phyloP scores from a whole-genome alignment of 345 rosid species.

The Gossypium herbaceum region DNA sequence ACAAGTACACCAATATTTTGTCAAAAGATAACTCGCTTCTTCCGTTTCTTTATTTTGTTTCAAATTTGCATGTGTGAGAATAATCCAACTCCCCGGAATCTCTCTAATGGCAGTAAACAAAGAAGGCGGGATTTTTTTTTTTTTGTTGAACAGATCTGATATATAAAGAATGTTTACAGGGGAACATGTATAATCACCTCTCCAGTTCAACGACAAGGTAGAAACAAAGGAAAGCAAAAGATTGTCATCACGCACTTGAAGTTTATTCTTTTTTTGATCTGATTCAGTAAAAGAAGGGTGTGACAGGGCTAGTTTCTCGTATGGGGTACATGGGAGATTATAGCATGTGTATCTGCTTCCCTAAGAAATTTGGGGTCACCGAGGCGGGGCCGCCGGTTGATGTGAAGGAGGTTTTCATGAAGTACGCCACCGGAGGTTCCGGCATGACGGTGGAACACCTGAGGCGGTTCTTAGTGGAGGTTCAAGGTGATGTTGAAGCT shows the following conservation, averaged over 20 bases:
- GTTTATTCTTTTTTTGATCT: neutral
- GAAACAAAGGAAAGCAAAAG: neutral
- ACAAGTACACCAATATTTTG: neutral
- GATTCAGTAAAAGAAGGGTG: no score
- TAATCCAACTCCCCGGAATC: neutral
- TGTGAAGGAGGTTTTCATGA: slow-evolving; percentile 48
- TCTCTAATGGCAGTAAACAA: neutral
- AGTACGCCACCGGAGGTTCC: slow-evolving; percentile 48
- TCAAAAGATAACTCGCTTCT: neutral
- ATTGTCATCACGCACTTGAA: no score
- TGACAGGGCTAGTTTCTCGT: neutral
- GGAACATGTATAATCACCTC: neutral
- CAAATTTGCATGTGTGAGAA: neutral
- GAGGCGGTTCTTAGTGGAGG: slow-evolving; percentile 47
- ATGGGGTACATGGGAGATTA: slow-evolving; percentile 51
- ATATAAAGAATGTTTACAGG: neutral
- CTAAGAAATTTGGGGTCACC: slow-evolving; percentile 55
- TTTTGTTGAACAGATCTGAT: neutral
- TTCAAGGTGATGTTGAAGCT: slow-evolving; percentile 36
- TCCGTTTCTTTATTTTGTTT: neutral
- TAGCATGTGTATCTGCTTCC: slow-evolving; percentile 62
- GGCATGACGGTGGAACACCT: slow-evolving; percentile 66
- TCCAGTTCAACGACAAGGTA: neutral
- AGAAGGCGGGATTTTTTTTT: neutral
- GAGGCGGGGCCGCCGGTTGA: slow-evolving; percentile 64